A percentile compares a stretch with the other conserved stretches of the same genome.
Evolutionary conservation across 2,329 filamentous ascomycete genomes (phyloP).

Genomic region (Epichloe typhina): DNA sequence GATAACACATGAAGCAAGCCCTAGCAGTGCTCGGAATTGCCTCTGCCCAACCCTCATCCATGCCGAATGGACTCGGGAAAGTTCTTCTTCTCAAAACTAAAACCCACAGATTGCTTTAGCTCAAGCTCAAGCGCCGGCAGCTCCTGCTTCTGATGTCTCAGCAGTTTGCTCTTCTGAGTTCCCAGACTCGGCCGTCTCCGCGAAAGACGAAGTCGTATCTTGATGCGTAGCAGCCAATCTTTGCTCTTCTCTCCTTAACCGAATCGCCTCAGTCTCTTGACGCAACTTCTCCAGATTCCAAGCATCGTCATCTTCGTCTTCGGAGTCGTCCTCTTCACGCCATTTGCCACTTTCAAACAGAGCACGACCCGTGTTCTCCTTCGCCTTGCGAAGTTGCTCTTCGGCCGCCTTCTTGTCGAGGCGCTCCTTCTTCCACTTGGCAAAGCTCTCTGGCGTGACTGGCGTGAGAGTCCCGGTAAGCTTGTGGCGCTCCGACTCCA

Average conservation of each 20-base stretch:
- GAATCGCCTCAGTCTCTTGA: slow-evolving; percentile 67
- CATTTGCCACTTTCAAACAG: slow-evolving; percentile 96
- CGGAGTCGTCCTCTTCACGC: slow-evolving; percentile 53
- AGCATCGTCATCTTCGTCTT: slow-evolving; percentile 44
- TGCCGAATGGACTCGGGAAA: background rate
- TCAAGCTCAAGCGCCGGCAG: slow-evolving; percentile 8
- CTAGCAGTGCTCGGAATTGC: slow-evolving; percentile 16
- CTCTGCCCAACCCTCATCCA: slow-evolving; percentile 7
- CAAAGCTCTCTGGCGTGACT: slow-evolving; percentile 83
- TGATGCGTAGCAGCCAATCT: slow-evolving; percentile 26
- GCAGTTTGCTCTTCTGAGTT: slow-evolving; percentile 4
- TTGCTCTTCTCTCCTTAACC: slow-evolving; percentile 67
- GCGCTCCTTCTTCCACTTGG: slow-evolving; percentile 93
- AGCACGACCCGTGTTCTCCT: slow-evolving; percentile 88
- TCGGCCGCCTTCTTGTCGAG: slow-evolving; percentile 93
- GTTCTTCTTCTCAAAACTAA: background rate
- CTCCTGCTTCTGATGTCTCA: slow-evolving; percentile 1
- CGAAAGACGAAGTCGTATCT: background rate
- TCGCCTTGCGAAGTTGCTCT: slow-evolving; percentile 76
- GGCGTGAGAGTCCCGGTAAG: slow-evolving; percentile 83
- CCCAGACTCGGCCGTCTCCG: background rate
- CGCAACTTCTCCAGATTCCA: slow-evolving; percentile 80
- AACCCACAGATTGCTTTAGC: background rate
- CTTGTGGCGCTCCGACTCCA: slow-evolving; percentile 93
- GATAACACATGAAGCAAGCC: slow-evolving; percentile 1